Conservation (phyloP, 2,329 filamentous ascomycete genomes). For the Aspergillus alliaceus region DNA sequence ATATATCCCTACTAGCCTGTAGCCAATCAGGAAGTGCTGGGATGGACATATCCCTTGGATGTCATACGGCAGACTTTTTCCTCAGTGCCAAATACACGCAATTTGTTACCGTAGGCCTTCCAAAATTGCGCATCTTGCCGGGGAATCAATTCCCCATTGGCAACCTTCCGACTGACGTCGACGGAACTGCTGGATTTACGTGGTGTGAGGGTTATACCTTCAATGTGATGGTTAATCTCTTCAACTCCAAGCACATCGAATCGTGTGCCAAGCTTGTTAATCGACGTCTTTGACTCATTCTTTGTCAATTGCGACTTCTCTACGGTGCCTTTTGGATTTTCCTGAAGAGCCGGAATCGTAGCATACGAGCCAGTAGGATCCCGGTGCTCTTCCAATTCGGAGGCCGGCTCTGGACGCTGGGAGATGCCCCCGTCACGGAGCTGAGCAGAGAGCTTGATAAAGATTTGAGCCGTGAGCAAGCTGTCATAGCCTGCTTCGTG, state of each 20-base stretch:
- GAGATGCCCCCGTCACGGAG: constrained; percentile 42
- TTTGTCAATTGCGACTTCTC: neutral
- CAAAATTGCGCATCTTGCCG: constrained; percentile 55
- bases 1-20: neutral
- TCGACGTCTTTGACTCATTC: neutral
- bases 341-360: neutral
- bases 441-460: constrained; percentile 56
- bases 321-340: neutral
- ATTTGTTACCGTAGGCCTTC: constrained; percentile 58
- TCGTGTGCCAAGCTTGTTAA: constrained; percentile 20
- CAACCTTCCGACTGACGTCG: constrained; percentile 23
- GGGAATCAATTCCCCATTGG: constrained; percentile 51
- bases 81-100: constrained; percentile 60
- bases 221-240: constrained; percentile 12
- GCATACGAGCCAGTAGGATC: neutral
- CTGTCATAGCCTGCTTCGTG: constrained; percentile 67
- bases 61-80: constrained; percentile 49
- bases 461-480: constrained; percentile 59
- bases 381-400: neutral
- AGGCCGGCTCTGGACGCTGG: neutral
- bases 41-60: neutral
- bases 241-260: constrained; percentile 29
- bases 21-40: neutral
- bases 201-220: neutral
- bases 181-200: neutral